phyloP scores from a whole-genome alignment of 163 green algal species.

The Chloromonas sp. region DNA sequence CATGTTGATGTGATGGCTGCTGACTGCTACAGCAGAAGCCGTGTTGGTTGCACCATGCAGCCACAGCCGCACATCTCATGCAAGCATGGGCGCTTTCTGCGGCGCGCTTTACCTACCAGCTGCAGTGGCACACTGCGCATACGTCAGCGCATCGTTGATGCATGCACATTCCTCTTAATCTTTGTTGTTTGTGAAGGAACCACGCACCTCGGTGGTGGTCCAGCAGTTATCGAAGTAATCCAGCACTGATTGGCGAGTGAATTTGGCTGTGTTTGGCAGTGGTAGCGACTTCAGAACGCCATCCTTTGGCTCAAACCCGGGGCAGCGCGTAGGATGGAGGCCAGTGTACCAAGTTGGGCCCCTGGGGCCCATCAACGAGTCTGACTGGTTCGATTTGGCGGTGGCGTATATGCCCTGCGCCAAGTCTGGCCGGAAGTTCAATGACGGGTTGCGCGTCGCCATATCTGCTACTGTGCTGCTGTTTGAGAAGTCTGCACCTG shows the following conservation, averaged over 20 bases:
- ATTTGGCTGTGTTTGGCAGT: constrained; percentile 39
- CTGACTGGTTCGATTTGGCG: constrained; percentile 11
- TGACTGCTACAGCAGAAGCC: too few relatives aligned
- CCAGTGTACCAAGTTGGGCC: constrained; percentile 48
- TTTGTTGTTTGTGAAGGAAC: too few relatives aligned
- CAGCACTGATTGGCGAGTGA: constrained; percentile 48
- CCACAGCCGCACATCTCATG: too few relatives aligned
- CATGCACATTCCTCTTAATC: too few relatives aligned
- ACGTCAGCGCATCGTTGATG: too few relatives aligned
- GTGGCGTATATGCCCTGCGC: neutral
- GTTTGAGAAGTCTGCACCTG: too few relatives aligned
- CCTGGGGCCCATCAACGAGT: constrained; percentile 31
- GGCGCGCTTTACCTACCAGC: too few relatives aligned
- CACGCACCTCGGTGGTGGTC: constrained; percentile 53
- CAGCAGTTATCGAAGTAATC: constrained; percentile 78
- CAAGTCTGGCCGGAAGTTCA: constrained; percentile 29
- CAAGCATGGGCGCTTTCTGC: too few relatives aligned
- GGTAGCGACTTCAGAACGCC: constrained; percentile 54
- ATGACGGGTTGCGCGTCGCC: constrained; percentile 29
- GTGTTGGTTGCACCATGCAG: too few relatives aligned
- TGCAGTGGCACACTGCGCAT: too few relatives aligned
- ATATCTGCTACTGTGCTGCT: neutral
- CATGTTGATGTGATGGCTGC: too few relatives aligned
- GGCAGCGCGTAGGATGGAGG: constrained; percentile 33
- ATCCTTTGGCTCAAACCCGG: constrained; percentile 33